A percentile compares a stretch with the other conserved stretches of the same genome.
These are phyloP conservation scores for Chlorella sp. DNA, from an alignment of 139 green algal genomes.

Conservation along the genomic window DNA sequence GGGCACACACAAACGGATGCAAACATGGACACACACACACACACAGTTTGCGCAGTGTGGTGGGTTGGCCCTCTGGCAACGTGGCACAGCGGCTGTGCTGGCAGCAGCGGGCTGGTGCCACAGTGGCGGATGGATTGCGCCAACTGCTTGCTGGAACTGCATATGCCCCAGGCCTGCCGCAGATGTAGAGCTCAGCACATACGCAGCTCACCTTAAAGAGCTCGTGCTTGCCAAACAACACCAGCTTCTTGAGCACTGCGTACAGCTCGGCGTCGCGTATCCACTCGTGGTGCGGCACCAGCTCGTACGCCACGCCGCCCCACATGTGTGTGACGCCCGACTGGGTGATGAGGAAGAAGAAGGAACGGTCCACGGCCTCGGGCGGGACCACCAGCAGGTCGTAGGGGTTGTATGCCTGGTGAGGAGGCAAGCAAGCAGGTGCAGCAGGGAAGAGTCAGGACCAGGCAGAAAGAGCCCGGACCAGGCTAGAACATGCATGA, in stretches of 20 bases:
- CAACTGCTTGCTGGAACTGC: no score
- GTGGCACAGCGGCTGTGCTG: no score
- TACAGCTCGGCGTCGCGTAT: constrained; percentile 34
- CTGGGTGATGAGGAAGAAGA: constrained; percentile 35
- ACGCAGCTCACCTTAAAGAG: constrained; percentile 30
- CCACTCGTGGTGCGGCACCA: constrained; percentile 31
- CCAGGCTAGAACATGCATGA: neutral
- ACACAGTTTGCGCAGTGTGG: no score
- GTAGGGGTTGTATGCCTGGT: constrained; percentile 38
- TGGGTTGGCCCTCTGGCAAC: no score
- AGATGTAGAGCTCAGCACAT: no score
- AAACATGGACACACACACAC: no score
- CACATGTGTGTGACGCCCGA: constrained; percentile 23
- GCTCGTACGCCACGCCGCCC: constrained; percentile 17
- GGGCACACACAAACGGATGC: no score
- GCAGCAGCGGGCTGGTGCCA: no score
- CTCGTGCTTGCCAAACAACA: constrained; percentile 35
- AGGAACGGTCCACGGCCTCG: constrained; percentile 11
- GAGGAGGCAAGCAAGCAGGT: neutral
- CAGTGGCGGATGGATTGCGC: no score
- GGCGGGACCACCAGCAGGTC: constrained; percentile 30
- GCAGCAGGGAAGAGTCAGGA: neutral
- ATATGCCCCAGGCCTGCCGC: no score
- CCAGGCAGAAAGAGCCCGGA: neutral
- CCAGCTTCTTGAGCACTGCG: constrained; percentile 34